phyloP scores from a whole-genome alignment of 345 rosid species.

The Jatropha curcas region DNA sequence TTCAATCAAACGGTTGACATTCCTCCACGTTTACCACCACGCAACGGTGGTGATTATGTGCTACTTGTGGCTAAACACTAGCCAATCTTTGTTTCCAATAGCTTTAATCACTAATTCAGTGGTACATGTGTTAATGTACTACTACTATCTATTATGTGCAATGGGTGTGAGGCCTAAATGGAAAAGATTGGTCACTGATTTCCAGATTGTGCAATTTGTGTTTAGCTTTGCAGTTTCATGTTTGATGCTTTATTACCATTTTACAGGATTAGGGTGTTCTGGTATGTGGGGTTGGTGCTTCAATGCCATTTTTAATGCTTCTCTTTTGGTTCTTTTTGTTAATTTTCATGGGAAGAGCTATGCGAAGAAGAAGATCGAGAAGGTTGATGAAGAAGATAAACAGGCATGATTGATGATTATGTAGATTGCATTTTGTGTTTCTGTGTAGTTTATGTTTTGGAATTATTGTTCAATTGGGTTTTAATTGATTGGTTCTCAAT shows the following conservation, averaged over 20 bases:
- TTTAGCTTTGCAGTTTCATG: constrained; percentile 42
- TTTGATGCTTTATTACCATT: constrained; percentile 44
- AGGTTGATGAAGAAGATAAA: background rate
- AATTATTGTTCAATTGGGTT: background rate
- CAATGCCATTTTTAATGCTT: constrained; percentile 46
- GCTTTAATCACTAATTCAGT: constrained; percentile 51
- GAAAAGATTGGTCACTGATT: constrained; percentile 62
- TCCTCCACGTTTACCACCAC: constrained; percentile 81
- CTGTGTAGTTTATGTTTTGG: background rate
- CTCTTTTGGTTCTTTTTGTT: constrained; percentile 50
- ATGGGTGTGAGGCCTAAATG: constrained; percentile 59
- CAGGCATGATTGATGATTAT: background rate
- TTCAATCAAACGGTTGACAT: constrained; percentile 48
- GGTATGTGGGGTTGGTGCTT: constrained; percentile 64
- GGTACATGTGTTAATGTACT: constrained; percentile 70
- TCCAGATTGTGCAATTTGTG: constrained; percentile 62
- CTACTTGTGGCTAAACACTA: constrained; percentile 43
- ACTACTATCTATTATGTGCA: constrained; percentile 47
- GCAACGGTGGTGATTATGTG: constrained; percentile 60
- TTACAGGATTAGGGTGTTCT: constrained; percentile 51
- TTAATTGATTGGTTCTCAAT: background rate
- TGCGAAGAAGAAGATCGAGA: constrained; percentile 9
- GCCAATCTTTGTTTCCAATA: constrained; percentile 53
- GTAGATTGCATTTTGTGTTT: background rate
- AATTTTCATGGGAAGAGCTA: constrained; percentile 55